phyloP scores from a whole-genome alignment of 2,329 filamentous ascomycete genomes.

The Sporothrix mexicana region DNA sequence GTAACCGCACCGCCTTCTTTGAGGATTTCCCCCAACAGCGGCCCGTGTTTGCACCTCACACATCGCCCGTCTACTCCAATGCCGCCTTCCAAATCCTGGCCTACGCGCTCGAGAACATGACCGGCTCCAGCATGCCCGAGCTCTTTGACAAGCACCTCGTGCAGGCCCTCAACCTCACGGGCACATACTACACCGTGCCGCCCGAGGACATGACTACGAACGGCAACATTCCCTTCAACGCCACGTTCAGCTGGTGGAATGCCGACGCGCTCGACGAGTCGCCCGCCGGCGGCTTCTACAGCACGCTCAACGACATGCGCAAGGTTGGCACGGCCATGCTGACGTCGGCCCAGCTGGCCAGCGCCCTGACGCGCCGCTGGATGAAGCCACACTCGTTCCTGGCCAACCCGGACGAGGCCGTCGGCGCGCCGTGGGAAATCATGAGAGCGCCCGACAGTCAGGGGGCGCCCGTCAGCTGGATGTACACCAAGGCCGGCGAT shows the following conservation, averaged over 20 bases:
- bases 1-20: conserved; percentile 36
- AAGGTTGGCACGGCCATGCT: conserved; percentile 52
- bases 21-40: conserved; percentile 41
- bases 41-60: conserved; percentile 45
- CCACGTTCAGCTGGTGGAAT: conserved; percentile 39
- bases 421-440: conserved; percentile 57
- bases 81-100: conserved; percentile 47
- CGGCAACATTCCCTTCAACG: conserved; percentile 37
- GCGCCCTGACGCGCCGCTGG: conserved; percentile 51
- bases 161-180: conserved; percentile 43
- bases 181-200: conserved; percentile 41
- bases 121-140: conserved; percentile 42
- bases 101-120: conserved; percentile 50
- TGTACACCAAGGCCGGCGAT: conserved; percentile 55
- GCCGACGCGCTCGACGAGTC: conserved; percentile 40
- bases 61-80: conserved; percentile 48
- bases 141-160: conserved; percentile 45
- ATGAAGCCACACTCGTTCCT: conserved; percentile 51
- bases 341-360: conserved; percentile 48
- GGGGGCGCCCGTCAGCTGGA: conserved; percentile 49
- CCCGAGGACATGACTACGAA: conserved; percentile 36
- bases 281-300: conserved; percentile 35
- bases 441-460: conserved; percentile 45
- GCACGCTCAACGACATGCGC: conserved; percentile 47
- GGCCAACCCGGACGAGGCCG: conserved; percentile 39